These are phyloP conservation scores for Xylaria intraflava DNA, from an alignment of 495 filamentous ascomycete genomes.

Conservation along the genomic window DNA sequence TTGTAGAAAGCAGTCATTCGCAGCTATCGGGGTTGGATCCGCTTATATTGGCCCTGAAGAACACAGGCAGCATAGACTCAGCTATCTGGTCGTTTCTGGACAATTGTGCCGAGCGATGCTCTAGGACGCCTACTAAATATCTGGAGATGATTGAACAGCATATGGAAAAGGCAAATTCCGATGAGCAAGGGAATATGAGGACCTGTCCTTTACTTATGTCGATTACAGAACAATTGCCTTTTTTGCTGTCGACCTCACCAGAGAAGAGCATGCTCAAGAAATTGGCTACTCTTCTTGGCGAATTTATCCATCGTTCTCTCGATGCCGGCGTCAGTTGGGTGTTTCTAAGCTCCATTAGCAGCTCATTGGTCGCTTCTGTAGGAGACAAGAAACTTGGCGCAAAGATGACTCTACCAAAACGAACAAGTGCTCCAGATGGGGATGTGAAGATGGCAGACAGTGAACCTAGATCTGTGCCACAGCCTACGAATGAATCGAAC, in stretches of 20 bases:
- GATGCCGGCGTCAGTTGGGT: conserved; percentile 13
- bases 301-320: conserved; percentile 19
- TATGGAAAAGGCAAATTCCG: conserved; percentile 16
- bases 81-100: conserved; percentile 63
- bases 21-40: conserved; percentile 40
- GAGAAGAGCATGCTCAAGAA: conserved; percentile 13
- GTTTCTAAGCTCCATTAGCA: conserved; percentile 16
- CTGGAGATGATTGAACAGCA: conserved; percentile 45
- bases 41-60: conserved; percentile 45
- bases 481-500: not conserved
- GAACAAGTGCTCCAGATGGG: not conserved
- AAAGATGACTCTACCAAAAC: conserved; percentile 14
- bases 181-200: conserved; percentile 19
- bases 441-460: not conserved
- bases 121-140: conserved; percentile 69
- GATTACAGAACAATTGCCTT: conserved; percentile 73
- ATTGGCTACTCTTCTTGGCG: conserved; percentile 17
- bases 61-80: conserved; percentile 11
- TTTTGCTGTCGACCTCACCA: conserved; percentile 44
- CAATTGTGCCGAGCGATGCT: conserved; percentile 65
- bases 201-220: conserved; percentile 53
- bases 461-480: not conserved
- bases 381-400: conserved; percentile 14
- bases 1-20: conserved; percentile 27
- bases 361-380: conserved; percentile 12